Base-by-base conservation (phyloP, 331 rosid species). In the Malus hybrid region DNA sequence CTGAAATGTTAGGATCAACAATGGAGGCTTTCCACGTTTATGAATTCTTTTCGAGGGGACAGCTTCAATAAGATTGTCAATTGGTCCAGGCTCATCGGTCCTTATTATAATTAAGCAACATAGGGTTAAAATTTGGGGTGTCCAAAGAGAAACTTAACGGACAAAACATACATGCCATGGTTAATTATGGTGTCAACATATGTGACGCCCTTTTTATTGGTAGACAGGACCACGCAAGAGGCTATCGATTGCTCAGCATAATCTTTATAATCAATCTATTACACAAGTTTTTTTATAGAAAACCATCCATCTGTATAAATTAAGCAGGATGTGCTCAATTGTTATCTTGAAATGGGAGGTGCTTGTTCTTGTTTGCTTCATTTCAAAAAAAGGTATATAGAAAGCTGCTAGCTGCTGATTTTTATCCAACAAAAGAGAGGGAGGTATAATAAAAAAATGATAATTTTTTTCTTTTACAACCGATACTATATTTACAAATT, bases 1-100 rank as follows among this genome's bases (percentile, higher is more conserved):
- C 84, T 57, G 80, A 75, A 29, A 74, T 63, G 68, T 83, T 82
- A 42, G 77, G 78, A 76, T 53, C 22, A 28, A 48, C 26, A 39
- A 62, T 15, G 44, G 66, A 34, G 55, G n/a, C 75, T 22, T 19
- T 28, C 68, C 62, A 63, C 64, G 64, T 68, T 64, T 39, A 66
- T 72, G 78, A 42, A 68, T 73, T 71, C 26, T 32, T 66, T 32
- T 57, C 22, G 55, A 64, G 75, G 78, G 60, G 63, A 77, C 78
- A 78, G 63, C 75, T 56, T 34, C 66, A 56, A 71, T 14, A 12
- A 42, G 9, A 71, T 42, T 78, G 58, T 70, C 68, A 76, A 48
- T 28, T 63, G 65, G 72, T 77, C 82, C 15, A 20, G 15, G 33
- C 22, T 55, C 52, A 12, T 68, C 22, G 34, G 22, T 57, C 50